phyloP scores from a whole-genome alignment of 2,329 filamentous ascomycete genomes.

The Penicillium sp. region DNA sequence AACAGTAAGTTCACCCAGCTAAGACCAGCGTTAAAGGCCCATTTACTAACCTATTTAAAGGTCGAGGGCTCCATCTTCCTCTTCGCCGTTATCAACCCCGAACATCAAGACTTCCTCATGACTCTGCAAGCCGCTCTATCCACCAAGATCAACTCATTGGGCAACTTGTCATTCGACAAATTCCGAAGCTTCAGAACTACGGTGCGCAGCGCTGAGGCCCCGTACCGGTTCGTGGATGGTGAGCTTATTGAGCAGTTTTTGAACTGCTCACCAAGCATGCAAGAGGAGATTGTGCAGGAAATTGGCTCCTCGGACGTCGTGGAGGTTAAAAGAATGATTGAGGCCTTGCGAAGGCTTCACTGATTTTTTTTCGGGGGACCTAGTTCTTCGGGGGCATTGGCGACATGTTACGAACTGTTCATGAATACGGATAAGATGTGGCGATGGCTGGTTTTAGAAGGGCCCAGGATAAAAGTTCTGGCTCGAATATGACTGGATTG shows the following conservation, averaged over 20 bases:
- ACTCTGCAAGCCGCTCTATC: constrained; percentile 73
- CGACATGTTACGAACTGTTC: not conserved
- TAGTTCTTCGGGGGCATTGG: not conserved
- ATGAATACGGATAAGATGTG: constrained; percentile 5
- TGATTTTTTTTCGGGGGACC: constrained; percentile 1
- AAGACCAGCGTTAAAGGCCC: not conserved
- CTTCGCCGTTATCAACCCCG: constrained; percentile 71
- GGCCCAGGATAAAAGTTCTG: not conserved
- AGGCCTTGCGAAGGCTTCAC: constrained; percentile 54
- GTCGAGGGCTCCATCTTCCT: constrained; percentile 90
- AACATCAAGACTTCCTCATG: constrained; percentile 75
- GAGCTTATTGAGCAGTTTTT: constrained; percentile 86
- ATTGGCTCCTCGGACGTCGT: constrained; percentile 55
- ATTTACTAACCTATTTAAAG: constrained; percentile 44
- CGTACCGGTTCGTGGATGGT: constrained; percentile 86
- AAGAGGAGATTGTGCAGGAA: constrained; percentile 53
- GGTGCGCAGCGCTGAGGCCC: constrained; percentile 68
- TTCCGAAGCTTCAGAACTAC: constrained; percentile 81
- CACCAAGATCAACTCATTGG: constrained; percentile 63
- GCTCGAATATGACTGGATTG: not conserved
- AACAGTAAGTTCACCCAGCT: constrained; percentile 62
- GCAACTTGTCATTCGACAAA: constrained; percentile 69
- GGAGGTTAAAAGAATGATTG: constrained; percentile 60
- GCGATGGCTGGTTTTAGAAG: not conserved
- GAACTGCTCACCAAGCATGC: constrained; percentile 60